Base-by-base conservation (phyloP, 805 yeast genomes). In the Ogataea naganishii region DNA sequence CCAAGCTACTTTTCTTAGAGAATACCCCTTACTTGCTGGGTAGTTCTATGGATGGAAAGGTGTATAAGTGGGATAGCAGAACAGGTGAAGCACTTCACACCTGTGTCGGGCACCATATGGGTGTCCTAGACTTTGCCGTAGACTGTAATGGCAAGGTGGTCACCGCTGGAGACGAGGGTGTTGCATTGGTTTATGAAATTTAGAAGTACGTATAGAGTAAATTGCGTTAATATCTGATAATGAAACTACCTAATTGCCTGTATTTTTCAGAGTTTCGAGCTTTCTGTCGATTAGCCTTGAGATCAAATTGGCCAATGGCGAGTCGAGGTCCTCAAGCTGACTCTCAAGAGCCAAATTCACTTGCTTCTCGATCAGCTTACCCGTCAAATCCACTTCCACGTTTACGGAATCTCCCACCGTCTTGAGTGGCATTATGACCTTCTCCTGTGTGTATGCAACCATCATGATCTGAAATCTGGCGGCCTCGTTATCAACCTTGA, bases 131-230 rank as follows among this genome's bases (percentile, higher is more conserved):
- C 46, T 89, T 92, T 50, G 75, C 80, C 13, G 49, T 79, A 24
- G 71, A 75, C 34, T 75, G 72, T 23, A 59, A 70, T 26, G 89
- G 85, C 17, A 66, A 69, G 30, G 47, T 92, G 26, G 68, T 86
- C 21, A 84, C 96, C 14, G 98, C 96, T 10, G 96, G 96, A 40
- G 98, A 92, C 53, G 98, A 92, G 56, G 95, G 95, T 42, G 96
- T 92, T 19, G 74, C 94, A 9, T 62, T 89, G 40, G 72, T 89
- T 8, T 86, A 75, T 44, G 63, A 66, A 14, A 20, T 52, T 14
- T 47, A 40, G 27, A 23, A 20, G n/a, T n/a, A n/a, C n/a, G n/a
- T 17, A 5, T 22, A 18, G 38, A 5, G 32, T 7, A 33, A 33
- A 17, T 30, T 9, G 8, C n/a, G n/a, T 20, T 19, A 5, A 8